phyloP scores from a whole-genome alignment of 352 stramenopile species.

The Elongisporangium anandrum region DNA sequence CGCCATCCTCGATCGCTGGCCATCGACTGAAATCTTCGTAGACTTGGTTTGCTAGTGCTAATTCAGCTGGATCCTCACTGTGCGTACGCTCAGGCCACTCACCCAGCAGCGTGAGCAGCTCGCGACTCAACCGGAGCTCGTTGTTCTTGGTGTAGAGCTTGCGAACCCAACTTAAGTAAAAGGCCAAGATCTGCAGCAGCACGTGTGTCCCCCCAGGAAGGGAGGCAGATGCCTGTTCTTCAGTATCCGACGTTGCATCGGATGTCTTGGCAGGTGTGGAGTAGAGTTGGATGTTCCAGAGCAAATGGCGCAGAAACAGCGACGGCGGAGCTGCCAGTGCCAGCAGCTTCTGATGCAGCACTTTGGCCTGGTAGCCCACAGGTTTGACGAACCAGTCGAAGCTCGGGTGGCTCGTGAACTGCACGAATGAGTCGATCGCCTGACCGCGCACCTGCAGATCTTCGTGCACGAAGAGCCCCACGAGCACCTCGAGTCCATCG shows the following conservation, averaged over 20 bases:
- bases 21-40: constrained; percentile 41
- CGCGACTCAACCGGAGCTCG: constrained; percentile 27
- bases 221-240: constrained; percentile 1
- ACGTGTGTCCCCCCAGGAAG: constrained; percentile 19
- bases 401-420: constrained; percentile 27
- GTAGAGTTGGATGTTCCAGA: constrained; percentile 23
- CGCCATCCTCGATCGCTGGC: constrained; percentile 22
- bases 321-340: constrained; percentile 10
- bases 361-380: constrained; percentile 16
- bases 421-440: constrained; percentile 35
- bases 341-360: constrained; percentile 32
- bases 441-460: constrained; percentile 35
- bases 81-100: constrained; percentile 18
- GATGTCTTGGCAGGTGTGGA: not conserved
- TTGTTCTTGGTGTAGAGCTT: constrained; percentile 30
- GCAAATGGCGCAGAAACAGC: constrained; percentile 14
- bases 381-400: constrained; percentile 41
- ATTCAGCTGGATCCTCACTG: constrained; percentile 13
- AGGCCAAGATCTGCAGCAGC: constrained; percentile 34
- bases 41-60: constrained; percentile 20
- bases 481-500: constrained; percentile 25
- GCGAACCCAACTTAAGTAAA: constrained; percentile 43
- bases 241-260: not conserved
- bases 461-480: constrained; percentile 18
- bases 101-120: constrained; percentile 20